phyloP scores from a whole-genome alignment of 2,329 filamentous ascomycete genomes.

The Teratosphaeriaceae sp. region DNA sequence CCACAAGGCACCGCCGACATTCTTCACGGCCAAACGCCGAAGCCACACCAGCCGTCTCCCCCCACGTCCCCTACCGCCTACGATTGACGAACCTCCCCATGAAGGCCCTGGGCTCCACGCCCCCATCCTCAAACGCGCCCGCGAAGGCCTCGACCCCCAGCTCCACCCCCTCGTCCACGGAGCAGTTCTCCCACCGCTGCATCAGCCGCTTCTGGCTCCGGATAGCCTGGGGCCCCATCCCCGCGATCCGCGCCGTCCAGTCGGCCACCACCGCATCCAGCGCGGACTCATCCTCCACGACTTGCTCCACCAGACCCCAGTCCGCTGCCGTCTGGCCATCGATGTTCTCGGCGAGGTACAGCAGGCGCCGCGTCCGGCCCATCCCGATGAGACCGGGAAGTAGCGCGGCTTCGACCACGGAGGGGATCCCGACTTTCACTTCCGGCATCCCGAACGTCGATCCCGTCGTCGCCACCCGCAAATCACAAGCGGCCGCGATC shows the following conservation, averaged over 20 bases:
- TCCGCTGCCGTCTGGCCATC: conserved; percentile 24
- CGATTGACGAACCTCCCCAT: conserved; percentile 19
- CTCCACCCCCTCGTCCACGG: conserved; percentile 17
- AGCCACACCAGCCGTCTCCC: no score
- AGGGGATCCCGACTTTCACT: conserved; percentile 33
- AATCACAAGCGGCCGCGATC: conserved; percentile 31
- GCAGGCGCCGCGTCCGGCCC: conserved; percentile 30
- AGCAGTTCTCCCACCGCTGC: conserved; percentile 21
- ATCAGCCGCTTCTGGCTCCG: conserved; percentile 28
- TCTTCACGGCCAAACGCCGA: no score
- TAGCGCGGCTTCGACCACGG: conserved; percentile 34
- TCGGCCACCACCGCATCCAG: conserved; percentile 28
- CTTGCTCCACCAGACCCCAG: conserved; percentile 33
- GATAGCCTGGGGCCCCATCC: conserved; percentile 28
- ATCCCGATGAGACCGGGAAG: conserved; percentile 33
- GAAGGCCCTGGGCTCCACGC: conserved; percentile 17
- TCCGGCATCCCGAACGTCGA: conserved; percentile 36
- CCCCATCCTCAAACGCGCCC: conserved; percentile 18
- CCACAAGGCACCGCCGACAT: no score
- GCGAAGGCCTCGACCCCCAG: conserved; percentile 22
- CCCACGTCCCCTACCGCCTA: conserved; percentile 8
- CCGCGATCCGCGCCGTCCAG: conserved; percentile 26
- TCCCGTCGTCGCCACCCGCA: conserved; percentile 28
- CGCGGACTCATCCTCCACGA: conserved; percentile 22
- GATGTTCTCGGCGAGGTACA: conserved; percentile 33